A percentile compares a stretch with the other conserved stretches of the same genome.
These are phyloP conservation scores for Podaxis sp. DNA, from an alignment of 768 basidiomycete species.

Conservation along the genomic window DNA sequence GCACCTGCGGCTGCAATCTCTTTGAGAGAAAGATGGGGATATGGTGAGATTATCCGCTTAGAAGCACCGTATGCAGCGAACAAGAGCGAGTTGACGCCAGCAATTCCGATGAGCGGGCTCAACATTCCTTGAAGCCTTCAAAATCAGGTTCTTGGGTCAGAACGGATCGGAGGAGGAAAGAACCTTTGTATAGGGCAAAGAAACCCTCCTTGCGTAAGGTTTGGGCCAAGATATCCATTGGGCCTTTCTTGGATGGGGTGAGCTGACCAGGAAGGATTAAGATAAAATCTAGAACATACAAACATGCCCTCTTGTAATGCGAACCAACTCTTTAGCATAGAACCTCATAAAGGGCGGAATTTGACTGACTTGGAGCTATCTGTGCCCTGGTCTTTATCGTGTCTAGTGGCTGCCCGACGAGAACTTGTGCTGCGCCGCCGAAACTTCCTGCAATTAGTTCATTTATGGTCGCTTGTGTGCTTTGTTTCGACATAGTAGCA, in stretches of 20 bases:
- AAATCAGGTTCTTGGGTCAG: not conserved
- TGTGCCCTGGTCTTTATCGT: conserved; percentile 89
- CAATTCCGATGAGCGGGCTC: conserved; percentile 88
- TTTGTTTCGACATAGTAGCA: conserved; percentile 19
- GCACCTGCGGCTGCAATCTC: conserved; percentile 85
- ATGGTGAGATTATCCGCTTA: conserved; percentile 83
- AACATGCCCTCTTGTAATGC: conserved; percentile 78
- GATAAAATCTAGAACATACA: conserved; percentile 46
- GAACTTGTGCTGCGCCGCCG: conserved; percentile 92
- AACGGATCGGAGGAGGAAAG: not conserved
- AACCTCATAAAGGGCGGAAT: conserved; percentile 4
- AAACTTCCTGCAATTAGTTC: conserved; percentile 87
- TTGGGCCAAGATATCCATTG: conserved; percentile 84
- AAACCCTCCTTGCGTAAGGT: conserved; percentile 89
- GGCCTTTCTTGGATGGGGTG: conserved; percentile 66
- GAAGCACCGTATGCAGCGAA: conserved; percentile 90
- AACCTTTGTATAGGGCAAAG: conserved; percentile 94
- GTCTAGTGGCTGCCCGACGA: conserved; percentile 92
- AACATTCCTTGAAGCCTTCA: conserved; percentile 69
- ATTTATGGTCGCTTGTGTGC: conserved; percentile 60
- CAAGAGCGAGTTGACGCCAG: conserved; percentile 93
- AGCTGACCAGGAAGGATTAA: not conserved
- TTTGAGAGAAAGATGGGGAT: conserved; percentile 74
- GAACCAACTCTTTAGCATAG: conserved; percentile 12
- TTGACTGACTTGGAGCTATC: conserved; percentile 71